Evolutionary conservation across 257 asterid species (phyloP).

Genomic region (Salvia hispanica): DNA sequence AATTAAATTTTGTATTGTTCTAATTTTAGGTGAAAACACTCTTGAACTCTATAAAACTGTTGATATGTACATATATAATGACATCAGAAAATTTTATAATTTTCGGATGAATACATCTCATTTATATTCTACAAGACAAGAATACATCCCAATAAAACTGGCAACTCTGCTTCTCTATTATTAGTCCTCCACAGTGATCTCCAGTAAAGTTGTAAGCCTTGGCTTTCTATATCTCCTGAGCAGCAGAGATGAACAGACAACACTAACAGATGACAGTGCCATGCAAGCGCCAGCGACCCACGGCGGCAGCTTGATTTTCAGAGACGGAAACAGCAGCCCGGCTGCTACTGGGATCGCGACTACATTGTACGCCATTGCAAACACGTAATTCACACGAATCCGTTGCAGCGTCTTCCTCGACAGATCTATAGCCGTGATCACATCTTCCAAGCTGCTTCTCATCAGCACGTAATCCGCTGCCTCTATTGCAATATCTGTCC

Average conservation of each 20-base stretch:
- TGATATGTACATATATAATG: too few relatives aligned
- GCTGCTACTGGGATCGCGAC: conserved; percentile 92
- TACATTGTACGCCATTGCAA: conserved; percentile 87
- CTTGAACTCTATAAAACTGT: too few relatives aligned
- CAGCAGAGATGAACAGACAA: conserved; percentile 91
- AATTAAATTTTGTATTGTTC: too few relatives aligned
- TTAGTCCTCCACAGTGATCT: conserved; percentile 65
- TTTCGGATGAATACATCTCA: too few relatives aligned
- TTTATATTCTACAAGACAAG: neutral
- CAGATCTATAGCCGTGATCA: conserved; percentile 92
- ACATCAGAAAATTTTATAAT: too few relatives aligned
- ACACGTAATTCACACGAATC: conserved; percentile 73
- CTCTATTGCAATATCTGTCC: conserved; percentile 96
- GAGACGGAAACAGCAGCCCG: conserved; percentile 75
- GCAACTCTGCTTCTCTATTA: neutral
- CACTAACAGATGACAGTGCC: conserved; percentile 96
- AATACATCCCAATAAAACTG: neutral
- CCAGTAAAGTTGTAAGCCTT: conserved; percentile 81
- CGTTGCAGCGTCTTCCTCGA: conserved; percentile 84
- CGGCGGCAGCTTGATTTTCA: conserved; percentile 74
- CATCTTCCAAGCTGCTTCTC: conserved; percentile 93
- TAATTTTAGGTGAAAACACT: too few relatives aligned
- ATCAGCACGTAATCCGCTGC: conserved; percentile 95
- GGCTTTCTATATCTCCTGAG: conserved; percentile 90
- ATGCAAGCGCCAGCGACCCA: conserved; percentile 99